phyloP scores from a whole-genome alignment of 2,329 filamentous ascomycete genomes.

The Juglanconis juglandina region DNA sequence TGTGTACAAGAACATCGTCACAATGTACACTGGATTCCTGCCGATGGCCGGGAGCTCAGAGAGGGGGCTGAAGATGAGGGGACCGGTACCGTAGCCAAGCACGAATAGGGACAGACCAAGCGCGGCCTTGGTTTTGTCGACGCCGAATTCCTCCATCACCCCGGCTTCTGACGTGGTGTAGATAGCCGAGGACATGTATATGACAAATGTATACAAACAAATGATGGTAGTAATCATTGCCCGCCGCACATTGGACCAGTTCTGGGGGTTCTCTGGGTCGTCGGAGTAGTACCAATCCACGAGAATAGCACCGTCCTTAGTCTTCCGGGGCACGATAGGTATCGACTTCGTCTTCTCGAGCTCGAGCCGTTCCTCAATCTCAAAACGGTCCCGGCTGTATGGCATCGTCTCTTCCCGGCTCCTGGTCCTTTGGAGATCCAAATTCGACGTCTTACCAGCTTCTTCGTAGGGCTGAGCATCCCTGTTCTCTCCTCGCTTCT shows the following conservation, averaged over 20 bases:
- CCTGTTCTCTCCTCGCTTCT: slow-evolving; percentile 19
- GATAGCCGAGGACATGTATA: slow-evolving; percentile 33
- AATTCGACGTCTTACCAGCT: slow-evolving; percentile 6
- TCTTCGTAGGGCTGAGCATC: slow-evolving; percentile 20
- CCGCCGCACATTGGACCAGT: slow-evolving; percentile 41
- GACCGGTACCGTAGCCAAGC: slow-evolving; percentile 38
- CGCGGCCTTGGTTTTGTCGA: slow-evolving; percentile 43
- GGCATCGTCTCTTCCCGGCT: slow-evolving; percentile 25
- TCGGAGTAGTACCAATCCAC: slow-evolving; percentile 43
- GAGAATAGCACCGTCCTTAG: slow-evolving; percentile 28
- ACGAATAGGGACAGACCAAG: slow-evolving; percentile 57
- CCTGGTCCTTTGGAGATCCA: slow-evolving; percentile 20
- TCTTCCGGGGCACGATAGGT: slow-evolving; percentile 27
- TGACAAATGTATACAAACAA: slow-evolving; percentile 51
- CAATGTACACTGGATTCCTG: slow-evolving; percentile 64
- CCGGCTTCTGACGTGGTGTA: slow-evolving; percentile 36
- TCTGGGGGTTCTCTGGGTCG: slow-evolving; percentile 49
- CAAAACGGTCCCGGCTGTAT: slow-evolving; percentile 23
- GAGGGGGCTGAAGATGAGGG: slow-evolving; percentile 54
- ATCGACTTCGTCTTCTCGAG: slow-evolving; percentile 27
- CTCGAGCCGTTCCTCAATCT: slow-evolving; percentile 23
- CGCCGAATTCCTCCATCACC: slow-evolving; percentile 47
- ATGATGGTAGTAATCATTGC: slow-evolving; percentile 35
- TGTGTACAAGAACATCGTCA: slow-evolving; percentile 66
- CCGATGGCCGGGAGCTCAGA: slow-evolving; percentile 58